phyloP scores from a whole-genome alignment of 225 moss, liverwort and hornwort species.

The Climacium dendroides region DNA sequence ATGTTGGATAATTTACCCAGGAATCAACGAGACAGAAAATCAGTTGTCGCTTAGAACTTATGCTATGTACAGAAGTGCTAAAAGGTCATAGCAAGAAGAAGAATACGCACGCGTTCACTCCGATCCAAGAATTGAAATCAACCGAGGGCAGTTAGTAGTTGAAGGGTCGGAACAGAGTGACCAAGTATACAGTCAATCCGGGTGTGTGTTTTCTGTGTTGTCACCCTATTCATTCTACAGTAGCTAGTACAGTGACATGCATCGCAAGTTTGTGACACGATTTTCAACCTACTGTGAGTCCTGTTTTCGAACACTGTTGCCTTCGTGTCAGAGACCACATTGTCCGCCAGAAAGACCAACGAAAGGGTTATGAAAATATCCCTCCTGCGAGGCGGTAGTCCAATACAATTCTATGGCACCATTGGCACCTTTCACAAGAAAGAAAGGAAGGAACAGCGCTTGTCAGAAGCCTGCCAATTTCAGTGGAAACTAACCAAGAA shows the following conservation, averaged over 20 bases:
- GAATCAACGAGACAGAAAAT: neutral
- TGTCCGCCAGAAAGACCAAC: neutral
- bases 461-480: neutral
- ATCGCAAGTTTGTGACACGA: neutral
- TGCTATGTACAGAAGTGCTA: no score
- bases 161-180: neutral
- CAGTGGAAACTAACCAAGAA: neutral
- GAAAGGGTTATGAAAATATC: neutral
- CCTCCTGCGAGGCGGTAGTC: neutral
- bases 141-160: neutral
- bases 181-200: neutral
- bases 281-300: neutral
- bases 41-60: neutral
- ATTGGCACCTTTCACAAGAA: neutral
- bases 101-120: neutral
- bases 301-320: no score
- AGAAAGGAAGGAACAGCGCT: neutral
- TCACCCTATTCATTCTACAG: neutral
- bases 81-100: neutral
- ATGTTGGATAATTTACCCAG: no score
- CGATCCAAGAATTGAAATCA: neutral
- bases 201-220: neutral
- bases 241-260: neutral
- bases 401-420: neutral
- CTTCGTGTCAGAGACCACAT: no score